Conservation (phyloP, 2,329 filamentous ascomycete genomes). For the Curvularia spicifera region DNA sequence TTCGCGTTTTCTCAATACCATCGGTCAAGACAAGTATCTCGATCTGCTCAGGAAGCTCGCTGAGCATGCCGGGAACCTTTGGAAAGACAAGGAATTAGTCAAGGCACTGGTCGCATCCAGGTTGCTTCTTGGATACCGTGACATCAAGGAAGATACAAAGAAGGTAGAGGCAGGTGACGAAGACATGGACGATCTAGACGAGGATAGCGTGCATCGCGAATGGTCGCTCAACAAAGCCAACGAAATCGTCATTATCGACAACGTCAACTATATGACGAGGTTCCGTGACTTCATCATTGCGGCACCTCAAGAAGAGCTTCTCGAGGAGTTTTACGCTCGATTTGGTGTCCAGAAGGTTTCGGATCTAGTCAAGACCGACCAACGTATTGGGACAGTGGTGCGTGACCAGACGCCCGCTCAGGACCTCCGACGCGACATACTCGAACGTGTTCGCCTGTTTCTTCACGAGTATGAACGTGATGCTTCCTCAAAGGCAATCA, state of each 20-base stretch:
- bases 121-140: constrained; percentile 84
- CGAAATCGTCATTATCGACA: constrained; percentile 73
- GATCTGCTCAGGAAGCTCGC: constrained; percentile 81
- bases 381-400: constrained; percentile 70
- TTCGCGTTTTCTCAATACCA: constrained; percentile 76
- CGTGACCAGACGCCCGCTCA: constrained; percentile 72
- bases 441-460: constrained; percentile 89
- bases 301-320: constrained; percentile 84
- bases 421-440: constrained; percentile 77
- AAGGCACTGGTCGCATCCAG: constrained; percentile 74
- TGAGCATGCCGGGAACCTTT: constrained; percentile 71
- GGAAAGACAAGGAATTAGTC: constrained; percentile 79
- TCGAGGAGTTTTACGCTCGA: constrained; percentile 84
- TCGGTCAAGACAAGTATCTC: constrained; percentile 87
- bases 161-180: constrained; percentile 46
- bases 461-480: constrained; percentile 82
- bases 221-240: constrained; percentile 77
- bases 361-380: constrained; percentile 77
- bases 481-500: constrained; percentile 63
- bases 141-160: constrained; percentile 65
- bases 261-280: constrained; percentile 68
- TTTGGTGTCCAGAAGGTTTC: constrained; percentile 81
- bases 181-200: constrained; percentile 55
- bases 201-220: constrained; percentile 63
- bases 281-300: constrained; percentile 86